These are phyloP conservation scores for Penicillium simplicissimum DNA, from an alignment of 495 filamentous ascomycete species.

Conservation along the genomic window DNA sequence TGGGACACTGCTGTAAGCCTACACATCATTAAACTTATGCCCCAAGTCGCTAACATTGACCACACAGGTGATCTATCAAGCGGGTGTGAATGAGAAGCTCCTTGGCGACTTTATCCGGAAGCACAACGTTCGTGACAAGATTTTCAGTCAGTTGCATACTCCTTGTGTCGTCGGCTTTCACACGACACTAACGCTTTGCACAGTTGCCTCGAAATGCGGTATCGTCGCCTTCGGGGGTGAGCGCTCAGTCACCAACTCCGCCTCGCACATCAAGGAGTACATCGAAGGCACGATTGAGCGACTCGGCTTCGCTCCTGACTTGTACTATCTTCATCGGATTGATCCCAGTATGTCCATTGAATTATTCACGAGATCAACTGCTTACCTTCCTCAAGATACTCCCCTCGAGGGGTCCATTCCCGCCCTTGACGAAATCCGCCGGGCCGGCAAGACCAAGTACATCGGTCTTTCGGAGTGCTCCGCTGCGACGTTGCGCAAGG, in stretches of 20 bases:
- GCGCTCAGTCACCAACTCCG: conserved; percentile 44
- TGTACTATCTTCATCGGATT: conserved; percentile 46
- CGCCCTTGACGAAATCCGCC: conserved; percentile 47
- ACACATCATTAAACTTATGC: not conserved
- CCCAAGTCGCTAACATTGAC: not conserved
- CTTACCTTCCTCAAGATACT: conserved; percentile 32
- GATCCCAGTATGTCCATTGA: conserved; percentile 36
- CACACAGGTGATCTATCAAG: conserved; percentile 46
- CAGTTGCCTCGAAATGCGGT: conserved; percentile 53
- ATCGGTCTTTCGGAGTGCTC: conserved; percentile 50
- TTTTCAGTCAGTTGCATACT: conserved; percentile 38
- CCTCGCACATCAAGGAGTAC: conserved; percentile 51
- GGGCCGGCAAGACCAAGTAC: conserved; percentile 49
- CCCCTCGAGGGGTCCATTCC: conserved; percentile 50
- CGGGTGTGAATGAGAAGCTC: conserved; percentile 51
- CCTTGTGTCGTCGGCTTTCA: not conserved
- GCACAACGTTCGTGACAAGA: conserved; percentile 50
- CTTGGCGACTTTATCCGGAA: conserved; percentile 55
- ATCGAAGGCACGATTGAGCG: conserved; percentile 54
- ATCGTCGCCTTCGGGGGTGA: conserved; percentile 36
- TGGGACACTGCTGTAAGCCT: conserved; percentile 52
- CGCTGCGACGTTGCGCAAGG: conserved; percentile 44
- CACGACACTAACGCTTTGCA: not conserved
- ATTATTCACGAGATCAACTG: not conserved
- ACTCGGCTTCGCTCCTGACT: conserved; percentile 50